Evolutionary conservation across 2,329 filamentous ascomycete genomes (phyloP), one percentile per base, ranked within the genome.

Genomic region (Cyphellophora europaea): DNA sequence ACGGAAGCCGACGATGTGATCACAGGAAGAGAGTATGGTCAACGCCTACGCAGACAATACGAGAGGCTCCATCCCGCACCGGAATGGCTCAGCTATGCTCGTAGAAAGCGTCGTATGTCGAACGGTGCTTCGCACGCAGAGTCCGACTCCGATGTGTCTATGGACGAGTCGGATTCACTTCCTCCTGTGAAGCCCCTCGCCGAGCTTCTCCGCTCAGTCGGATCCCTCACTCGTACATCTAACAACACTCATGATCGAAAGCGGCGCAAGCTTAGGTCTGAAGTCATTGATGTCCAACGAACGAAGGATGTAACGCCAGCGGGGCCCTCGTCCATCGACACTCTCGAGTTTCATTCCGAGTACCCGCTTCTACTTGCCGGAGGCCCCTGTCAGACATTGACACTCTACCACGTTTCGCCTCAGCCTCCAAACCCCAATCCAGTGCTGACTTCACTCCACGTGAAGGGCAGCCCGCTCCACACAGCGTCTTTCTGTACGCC

Each of bases 231-330:
- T 3, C 62, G 65, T 35, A 48, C 59, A 16, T 69, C 68, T 11
- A 53, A 61, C 14, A 65, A 63, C 13, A 61, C 62, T 4, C 50
- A 63, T 13, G 57, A 58, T 13, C 82, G 76, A 57, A 73, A 72
- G 54, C 33, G 35, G 6, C 73, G 77, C 50, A 86, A 82, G 53
- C 68, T 96, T 40, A 79, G 84, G 35, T 83, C 89, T 27, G 89
- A 94, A 59, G 79, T 86, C 30, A 71, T 98, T 48, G 83, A 93
- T 56, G 93, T 98, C 43, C 85, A 93, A 57, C 77, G 86, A 50
- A 77, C 85, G 44, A 82, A 88, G 56, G 87, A 95, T 56, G 81
- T 96, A 45, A 74, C 83, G 15, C 79, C 83, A 16, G 33, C 33
- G 13, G 38, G 38, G 11, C 37, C 66, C 58, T 83, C 82, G 12